A percentile compares a stretch with the other conserved stretches of the same genome.
Evolutionary conservation across 257 asterid species (phyloP).

Genomic region (Hygrophila difformis): DNA sequence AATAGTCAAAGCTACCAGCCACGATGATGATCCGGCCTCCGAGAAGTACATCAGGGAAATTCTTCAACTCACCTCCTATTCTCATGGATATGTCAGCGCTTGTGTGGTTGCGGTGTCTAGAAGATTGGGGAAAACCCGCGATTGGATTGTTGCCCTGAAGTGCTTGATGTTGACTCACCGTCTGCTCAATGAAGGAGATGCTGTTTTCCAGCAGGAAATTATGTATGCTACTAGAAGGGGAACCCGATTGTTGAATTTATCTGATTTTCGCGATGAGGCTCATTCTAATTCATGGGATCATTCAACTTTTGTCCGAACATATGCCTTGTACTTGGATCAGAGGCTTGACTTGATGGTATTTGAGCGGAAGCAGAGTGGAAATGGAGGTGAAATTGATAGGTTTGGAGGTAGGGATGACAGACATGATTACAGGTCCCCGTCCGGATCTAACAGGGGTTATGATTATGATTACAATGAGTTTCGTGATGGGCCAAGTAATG

Average conservation of each 20-base stretch:
- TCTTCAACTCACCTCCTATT: slow-evolving; percentile 49
- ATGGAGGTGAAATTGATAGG: slow-evolving; percentile 31
- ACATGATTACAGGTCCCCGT: slow-evolving; percentile 41
- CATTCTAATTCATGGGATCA: slow-evolving; percentile 80
- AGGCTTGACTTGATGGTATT: slow-evolving; percentile 54
- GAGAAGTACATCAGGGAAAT: slow-evolving; percentile 70
- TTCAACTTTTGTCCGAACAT: slow-evolving; percentile 67
- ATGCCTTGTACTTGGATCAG: slow-evolving; percentile 65
- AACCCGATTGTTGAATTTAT: slow-evolving; percentile 55
- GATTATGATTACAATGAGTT: slow-evolving; percentile 46
- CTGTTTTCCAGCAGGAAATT: slow-evolving; percentile 63
- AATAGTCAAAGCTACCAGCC: slow-evolving; percentile 77
- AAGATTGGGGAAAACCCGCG: slow-evolving; percentile 72
- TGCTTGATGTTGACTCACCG: slow-evolving; percentile 65
- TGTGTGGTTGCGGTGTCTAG: slow-evolving; percentile 52
- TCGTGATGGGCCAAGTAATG: slow-evolving; percentile 38
- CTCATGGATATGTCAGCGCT: slow-evolving; percentile 60
- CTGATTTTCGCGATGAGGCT: slow-evolving; percentile 85
- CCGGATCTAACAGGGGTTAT: slow-evolving; percentile 39
- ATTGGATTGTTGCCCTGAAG: slow-evolving; percentile 81
- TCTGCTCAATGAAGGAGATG: slow-evolving; percentile 56
- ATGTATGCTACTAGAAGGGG: slow-evolving; percentile 78
- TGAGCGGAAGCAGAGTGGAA: slow-evolving; percentile 42
- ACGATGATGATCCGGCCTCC: slow-evolving; percentile 80
- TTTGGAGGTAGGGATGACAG: slow-evolving; percentile 44